Conservation (phyloP, 352 stramenopile species). For the Globisporangium spiculum region DNA sequence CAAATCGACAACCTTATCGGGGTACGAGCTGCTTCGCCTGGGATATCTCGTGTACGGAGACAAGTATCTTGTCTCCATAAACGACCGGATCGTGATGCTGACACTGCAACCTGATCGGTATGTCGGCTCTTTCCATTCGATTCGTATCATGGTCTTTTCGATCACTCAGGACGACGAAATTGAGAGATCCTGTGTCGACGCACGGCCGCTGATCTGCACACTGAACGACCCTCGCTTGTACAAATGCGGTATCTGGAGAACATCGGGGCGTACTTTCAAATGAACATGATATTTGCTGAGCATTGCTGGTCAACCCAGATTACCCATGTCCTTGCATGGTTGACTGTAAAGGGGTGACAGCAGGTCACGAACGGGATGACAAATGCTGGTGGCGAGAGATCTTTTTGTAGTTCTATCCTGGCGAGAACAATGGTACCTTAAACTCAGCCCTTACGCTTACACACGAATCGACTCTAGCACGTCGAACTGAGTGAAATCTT, state of each 20-base stretch:
- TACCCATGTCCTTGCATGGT: too few relatives aligned
- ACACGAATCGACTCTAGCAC: too few relatives aligned
- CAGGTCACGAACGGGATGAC: too few relatives aligned
- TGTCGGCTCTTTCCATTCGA: neutral
- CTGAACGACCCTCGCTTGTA: neutral
- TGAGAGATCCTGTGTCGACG: neutral
- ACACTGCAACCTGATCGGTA: neutral
- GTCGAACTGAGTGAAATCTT: too few relatives aligned
- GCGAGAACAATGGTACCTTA: too few relatives aligned
- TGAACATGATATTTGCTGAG: too few relatives aligned
- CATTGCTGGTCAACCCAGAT: too few relatives aligned
- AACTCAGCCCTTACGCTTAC: too few relatives aligned
- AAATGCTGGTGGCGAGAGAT: too few relatives aligned
- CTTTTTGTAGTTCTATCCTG: too few relatives aligned
- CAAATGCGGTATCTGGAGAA: neutral
- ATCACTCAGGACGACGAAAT: neutral
- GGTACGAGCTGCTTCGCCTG: constrained; percentile 14
- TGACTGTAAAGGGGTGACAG: too few relatives aligned
- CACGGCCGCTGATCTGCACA: neutral
- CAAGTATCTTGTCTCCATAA: constrained; percentile 2
- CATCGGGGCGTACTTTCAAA: neutral
- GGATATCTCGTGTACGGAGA: constrained; percentile 14
- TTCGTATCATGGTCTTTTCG: neutral
- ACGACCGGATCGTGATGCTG: constrained; percentile 2
- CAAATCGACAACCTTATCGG: neutral